phyloP scores from a whole-genome alignment of 169 alveolate genomes.

The Plasmodium berghei region DNA sequence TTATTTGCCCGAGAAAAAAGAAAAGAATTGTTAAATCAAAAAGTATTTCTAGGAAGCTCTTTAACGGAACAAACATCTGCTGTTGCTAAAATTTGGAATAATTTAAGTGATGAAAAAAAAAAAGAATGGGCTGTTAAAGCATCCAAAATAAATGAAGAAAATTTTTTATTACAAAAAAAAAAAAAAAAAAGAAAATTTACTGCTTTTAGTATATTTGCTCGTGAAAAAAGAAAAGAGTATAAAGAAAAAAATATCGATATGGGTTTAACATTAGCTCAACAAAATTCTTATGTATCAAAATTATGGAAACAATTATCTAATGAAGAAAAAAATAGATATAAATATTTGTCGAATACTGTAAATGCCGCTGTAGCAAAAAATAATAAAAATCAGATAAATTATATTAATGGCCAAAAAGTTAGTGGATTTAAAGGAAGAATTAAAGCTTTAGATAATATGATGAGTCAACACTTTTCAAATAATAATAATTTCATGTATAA shows the following conservation, averaged over 20 bases:
- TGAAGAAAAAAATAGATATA: conserved; percentile 69
- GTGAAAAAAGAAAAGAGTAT: conserved; percentile 68
- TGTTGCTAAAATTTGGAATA: conserved; percentile 74
- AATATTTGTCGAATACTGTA: conserved; percentile 35
- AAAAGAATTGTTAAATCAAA: conserved; percentile 51
- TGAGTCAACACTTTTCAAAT: conserved; percentile 30
- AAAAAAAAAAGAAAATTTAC: conserved; percentile 74
- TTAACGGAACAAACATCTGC: conserved; percentile 74
- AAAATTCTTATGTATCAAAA: conserved; percentile 73
- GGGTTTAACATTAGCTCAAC: conserved; percentile 69
- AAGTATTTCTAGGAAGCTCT: conserved; percentile 61
- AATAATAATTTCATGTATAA: neutral
- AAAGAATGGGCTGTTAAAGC: conserved; percentile 75
- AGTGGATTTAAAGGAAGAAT: conserved; percentile 62
- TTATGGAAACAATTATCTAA: conserved; percentile 56
- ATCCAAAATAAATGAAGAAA: conserved; percentile 72
- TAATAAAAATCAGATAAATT: conserved; percentile 13
- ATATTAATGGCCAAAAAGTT: conserved; percentile 26
- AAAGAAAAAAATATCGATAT: conserved; percentile 64
- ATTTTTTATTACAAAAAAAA: conserved; percentile 46
- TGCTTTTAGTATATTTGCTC: conserved; percentile 72
- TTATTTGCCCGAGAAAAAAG: conserved; percentile 70
- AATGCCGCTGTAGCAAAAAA: conserved; percentile 52
- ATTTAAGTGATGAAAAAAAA: conserved; percentile 40
- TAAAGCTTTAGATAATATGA: conserved; percentile 57